These are phyloP conservation scores for Leavenworthia alabamica DNA, from an alignment of 345 rosid genomes.

Conservation along the genomic window DNA sequence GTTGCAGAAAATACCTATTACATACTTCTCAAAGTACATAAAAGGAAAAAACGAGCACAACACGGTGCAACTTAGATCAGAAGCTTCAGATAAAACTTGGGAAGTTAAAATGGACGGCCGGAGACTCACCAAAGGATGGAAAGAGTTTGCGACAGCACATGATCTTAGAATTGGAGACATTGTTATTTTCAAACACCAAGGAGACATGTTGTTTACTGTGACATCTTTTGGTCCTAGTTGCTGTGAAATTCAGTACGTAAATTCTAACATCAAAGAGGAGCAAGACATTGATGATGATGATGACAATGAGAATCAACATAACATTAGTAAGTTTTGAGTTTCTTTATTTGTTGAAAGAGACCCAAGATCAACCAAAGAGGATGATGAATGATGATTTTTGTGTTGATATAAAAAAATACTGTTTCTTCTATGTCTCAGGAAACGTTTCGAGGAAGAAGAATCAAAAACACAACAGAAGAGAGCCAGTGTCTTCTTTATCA, in stretches of 20 bases:
- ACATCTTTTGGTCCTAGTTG: conserved; percentile 13
- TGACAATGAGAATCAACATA: not conserved
- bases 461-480: not conserved
- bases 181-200: conserved; percentile 20
- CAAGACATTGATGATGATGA: not conserved
- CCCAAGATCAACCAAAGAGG: not conserved
- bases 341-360: not conserved
- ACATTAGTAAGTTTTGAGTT: conserved; percentile 1
- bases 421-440: conserved; percentile 8
- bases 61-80: not conserved
- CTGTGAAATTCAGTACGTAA: conserved; percentile 19
- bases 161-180: conserved; percentile 20
- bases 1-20: conserved; percentile 21
- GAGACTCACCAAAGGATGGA: conserved; percentile 20
- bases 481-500: not conserved
- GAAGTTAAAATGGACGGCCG: conserved; percentile 10
- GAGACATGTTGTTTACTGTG: conserved; percentile 15
- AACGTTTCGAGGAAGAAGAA: not conserved
- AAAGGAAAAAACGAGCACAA: not conserved
- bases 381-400: not conserved
- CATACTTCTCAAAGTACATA: conserved; percentile 7
- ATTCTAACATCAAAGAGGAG: not conserved
- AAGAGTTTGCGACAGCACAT: conserved; percentile 15
- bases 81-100: conserved; percentile 9
- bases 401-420: not conserved